Conservation (phyloP, 2,329 filamentous ascomycete genomes). For the Diaporthe australafricana region DNA sequence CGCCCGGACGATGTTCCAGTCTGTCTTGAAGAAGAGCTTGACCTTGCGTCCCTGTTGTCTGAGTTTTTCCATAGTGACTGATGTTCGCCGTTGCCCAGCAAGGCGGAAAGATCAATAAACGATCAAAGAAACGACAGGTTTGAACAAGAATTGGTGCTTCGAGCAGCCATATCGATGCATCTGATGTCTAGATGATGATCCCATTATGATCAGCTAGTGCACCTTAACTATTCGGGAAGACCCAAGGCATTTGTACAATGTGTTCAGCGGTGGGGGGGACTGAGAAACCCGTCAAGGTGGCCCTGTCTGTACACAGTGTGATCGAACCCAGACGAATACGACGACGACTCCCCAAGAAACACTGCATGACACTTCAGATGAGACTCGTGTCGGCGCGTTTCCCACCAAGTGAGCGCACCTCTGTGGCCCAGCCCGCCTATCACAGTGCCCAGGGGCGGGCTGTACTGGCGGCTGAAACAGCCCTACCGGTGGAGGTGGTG, state of each 20-base stretch:
- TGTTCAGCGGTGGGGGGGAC: neutral
- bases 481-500: conserved; percentile 20
- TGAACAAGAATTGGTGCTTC: neutral
- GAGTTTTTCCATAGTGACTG: conserved; percentile 24
- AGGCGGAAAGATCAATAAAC: neutral
- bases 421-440: conserved; percentile 1
- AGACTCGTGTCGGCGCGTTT: conserved; percentile 21
- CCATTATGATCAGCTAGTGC: conserved; percentile 7
- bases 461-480: conserved; percentile 18
- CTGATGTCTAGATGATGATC: conserved; percentile 12
- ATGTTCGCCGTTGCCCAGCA: conserved; percentile 5
- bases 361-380: conserved; percentile 23
- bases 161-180: conserved; percentile 15
- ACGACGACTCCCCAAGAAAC: neutral
- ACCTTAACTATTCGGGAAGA: conserved; percentile 2
- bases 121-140: neutral
- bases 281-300: neutral
- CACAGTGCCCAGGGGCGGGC: neutral
- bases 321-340: conserved; percentile 4
- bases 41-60: neutral
- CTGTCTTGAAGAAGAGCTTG: conserved; percentile 29
- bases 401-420: neutral
- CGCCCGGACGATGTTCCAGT: conserved; percentile 29
- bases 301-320: conserved; percentile 18
- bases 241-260: neutral